Evolutionary conservation across 148 eudicot species (phyloP), one percentile per base, ranked within the genome.

Genomic region (Rhododendron griersonianum): DNA sequence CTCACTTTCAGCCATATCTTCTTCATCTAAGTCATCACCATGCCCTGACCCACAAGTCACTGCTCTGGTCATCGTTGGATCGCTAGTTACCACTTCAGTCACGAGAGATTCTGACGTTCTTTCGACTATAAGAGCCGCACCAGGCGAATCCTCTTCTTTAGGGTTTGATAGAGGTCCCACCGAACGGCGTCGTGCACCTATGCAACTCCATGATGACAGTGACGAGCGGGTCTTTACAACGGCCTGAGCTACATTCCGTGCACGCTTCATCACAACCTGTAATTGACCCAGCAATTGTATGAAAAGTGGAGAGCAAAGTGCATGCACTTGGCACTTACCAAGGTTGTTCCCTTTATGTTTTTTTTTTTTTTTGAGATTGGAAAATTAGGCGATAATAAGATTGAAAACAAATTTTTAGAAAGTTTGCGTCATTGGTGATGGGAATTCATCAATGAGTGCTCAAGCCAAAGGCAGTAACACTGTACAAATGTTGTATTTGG

Each of bases 261-360:
- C 99, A 67, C 95, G 91, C 89, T 88, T 96, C 92, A 96, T 95
- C 87, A 96, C 98, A 80, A 92, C 98, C 99, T 96, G 87, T 82
- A 91, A 73, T 63, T 75, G 28, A 81, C 33, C 39, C 80, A 67
- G 57, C 80, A 81, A 23, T 69, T 81, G n/a, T 25, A 10, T 82
- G 53, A 47, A 51, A 74, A 50, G 13, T 35, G 44, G 55, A 37
- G 39, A 44, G 18, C 53, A 19, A 30, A 59, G 41, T 39, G 50
- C 41, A 55, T 15, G 41, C 57, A 85, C 37, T 9, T 11, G 45
- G 63, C 63, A 51, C 18, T 30, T 7, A 51, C 23, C n/a, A 39
- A 80, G 39, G 41, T 51, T 10, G 45, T 6, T 25, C 21, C 61
- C 83, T 8, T 47, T 77, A 0, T 77, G 2, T 3, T 77, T 28